Conservation (phyloP, 371 early-diverging fungal species). For the Syncephalis fuscata region DNA sequence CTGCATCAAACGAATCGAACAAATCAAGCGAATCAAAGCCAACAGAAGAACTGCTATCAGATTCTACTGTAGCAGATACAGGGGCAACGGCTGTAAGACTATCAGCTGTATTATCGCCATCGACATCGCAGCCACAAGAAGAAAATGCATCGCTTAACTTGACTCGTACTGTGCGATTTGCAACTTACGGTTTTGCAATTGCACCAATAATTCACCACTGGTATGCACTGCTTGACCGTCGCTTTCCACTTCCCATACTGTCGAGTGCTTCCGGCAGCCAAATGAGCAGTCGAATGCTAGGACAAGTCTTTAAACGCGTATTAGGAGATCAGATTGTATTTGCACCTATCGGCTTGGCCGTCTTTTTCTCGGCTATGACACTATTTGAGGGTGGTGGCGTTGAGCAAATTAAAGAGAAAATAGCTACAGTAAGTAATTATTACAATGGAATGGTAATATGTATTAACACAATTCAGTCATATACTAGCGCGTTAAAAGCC, state of each 20-base stretch:
- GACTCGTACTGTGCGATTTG: constrained; percentile 28
- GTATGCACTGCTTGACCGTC: constrained; percentile 48
- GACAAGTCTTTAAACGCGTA: constrained; percentile 25
- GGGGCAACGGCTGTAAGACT: too few relatives aligned
- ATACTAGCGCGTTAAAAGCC: constrained; percentile 41
- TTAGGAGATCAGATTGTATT: constrained; percentile 47
- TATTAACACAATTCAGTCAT: constrained; percentile 16
- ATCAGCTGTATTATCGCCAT: too few relatives aligned
- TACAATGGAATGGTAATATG: not conserved
- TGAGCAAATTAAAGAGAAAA: constrained; percentile 36
- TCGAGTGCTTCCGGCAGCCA: constrained; percentile 3
- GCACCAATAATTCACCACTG: constrained; percentile 59
- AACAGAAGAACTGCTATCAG: too few relatives aligned
- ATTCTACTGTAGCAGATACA: too few relatives aligned
- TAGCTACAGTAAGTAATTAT: constrained; percentile 19
- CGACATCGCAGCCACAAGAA: not conserved
- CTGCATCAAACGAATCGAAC: not conserved
- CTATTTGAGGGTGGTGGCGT: constrained; percentile 34
- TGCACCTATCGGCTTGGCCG: constrained; percentile 50
- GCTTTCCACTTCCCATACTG: constrained; percentile 30
- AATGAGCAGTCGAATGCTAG: constrained; percentile 3
- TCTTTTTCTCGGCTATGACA: constrained; percentile 51
- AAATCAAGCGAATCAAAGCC: too few relatives aligned
- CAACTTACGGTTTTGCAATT: constrained; percentile 48
- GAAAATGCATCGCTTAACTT: constrained; percentile 6